Evolutionary conservation across 2,329 filamentous ascomycete genomes (phyloP).

Genomic region (Laburnicola sp.): DNA sequence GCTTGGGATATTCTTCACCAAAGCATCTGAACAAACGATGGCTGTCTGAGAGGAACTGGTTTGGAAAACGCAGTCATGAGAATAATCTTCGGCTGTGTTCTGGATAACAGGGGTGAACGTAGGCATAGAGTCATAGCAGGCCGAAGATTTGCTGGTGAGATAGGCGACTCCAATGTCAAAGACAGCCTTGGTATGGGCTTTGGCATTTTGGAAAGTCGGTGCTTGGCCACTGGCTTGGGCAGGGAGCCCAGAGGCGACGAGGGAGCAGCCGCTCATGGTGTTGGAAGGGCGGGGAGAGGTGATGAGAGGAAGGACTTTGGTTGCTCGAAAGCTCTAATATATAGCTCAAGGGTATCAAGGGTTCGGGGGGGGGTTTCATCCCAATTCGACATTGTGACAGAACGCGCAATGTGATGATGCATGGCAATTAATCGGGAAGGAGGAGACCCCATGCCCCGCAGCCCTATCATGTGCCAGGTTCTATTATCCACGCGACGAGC

Average conservation of each 20-base stretch:
- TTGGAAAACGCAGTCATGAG: neutral
- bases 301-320: neutral
- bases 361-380: too few relatives aligned
- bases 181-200: neutral
- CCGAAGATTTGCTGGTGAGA: neutral
- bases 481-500: too few relatives aligned
- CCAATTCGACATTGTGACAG: too few relatives aligned
- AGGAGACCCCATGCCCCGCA: too few relatives aligned
- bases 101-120: neutral
- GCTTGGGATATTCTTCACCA: neutral
- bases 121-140: neutral
- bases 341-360: too few relatives aligned
- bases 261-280: neutral
- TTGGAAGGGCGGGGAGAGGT: neutral
- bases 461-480: too few relatives aligned
- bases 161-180: neutral
- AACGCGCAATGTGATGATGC: too few relatives aligned
- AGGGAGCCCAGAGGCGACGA: neutral
- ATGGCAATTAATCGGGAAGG: too few relatives aligned
- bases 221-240: neutral
- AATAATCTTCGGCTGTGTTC: neutral
- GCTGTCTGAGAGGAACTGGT: neutral
- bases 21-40: neutral
- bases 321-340: too few relatives aligned
- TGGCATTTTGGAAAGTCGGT: neutral